Evolutionary conservation across 2,329 filamentous ascomycete genomes (phyloP).

Genomic region (Atkinsonella texensis): DNA sequence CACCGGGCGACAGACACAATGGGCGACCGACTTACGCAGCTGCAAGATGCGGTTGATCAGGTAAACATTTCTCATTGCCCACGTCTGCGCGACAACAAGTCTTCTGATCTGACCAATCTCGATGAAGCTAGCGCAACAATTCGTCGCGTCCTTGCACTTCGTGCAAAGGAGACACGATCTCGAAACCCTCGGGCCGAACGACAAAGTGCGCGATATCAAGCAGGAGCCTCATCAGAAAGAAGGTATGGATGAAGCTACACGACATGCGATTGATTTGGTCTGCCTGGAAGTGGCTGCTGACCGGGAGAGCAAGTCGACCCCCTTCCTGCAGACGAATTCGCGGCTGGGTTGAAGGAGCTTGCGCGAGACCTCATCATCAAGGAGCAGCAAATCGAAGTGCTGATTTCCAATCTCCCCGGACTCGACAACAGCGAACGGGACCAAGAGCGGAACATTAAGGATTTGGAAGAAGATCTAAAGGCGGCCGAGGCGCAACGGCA

Average conservation of each 20-base stretch:
- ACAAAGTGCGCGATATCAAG: conserved; percentile 48
- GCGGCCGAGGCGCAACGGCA: conserved; percentile 49
- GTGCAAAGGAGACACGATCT: conserved; percentile 58
- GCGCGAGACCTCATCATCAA: conserved; percentile 67
- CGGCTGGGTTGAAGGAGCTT: conserved; percentile 57
- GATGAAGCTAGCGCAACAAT: conserved; percentile 52
- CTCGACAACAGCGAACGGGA: conserved; percentile 67
- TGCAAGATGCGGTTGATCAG: conserved; percentile 77
- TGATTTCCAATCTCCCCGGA: conserved; percentile 65
- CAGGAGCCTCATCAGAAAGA: conserved; percentile 39
- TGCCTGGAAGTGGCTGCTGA: conserved; percentile 1
- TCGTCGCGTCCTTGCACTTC: conserved; percentile 54
- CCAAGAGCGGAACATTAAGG: conserved; percentile 55
- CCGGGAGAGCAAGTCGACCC: conserved; percentile 38
- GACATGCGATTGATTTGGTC: neutral
- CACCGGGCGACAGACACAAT: conserved; percentile 28
- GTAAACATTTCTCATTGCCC: conserved; percentile 27
- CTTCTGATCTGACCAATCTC: neutral
- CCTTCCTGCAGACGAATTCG: conserved; percentile 51
- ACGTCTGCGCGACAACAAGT: neutral
- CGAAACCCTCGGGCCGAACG: conserved; percentile 42
- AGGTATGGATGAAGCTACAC: conserved; percentile 20
- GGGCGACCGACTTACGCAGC: conserved; percentile 67
- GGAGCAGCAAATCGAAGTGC: conserved; percentile 69
- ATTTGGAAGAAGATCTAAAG: conserved; percentile 53